Base-by-base conservation (phyloP, 192 early-diverging fungal species). In the Linnemannia exigua region DNA sequence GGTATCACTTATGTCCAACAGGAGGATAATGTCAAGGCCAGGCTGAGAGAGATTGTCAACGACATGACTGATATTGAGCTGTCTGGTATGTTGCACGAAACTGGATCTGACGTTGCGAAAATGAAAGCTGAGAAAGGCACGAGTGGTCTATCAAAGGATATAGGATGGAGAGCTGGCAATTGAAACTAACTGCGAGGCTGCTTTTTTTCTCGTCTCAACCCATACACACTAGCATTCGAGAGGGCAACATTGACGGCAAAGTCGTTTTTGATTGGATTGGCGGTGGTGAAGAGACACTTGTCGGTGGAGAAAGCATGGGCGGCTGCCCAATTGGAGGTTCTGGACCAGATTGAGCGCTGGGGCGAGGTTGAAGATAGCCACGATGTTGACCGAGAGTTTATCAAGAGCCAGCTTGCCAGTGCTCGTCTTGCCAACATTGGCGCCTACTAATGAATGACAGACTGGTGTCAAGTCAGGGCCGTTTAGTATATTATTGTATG, bases 241-340 rank as follows among this genome's bases (percentile, higher is more conserved):
- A 92, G 93, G 74, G 95, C 95, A 1, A 94, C 95, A 0, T 89
- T 98, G 92, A 90, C 89, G 17, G 91, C 95, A 76, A 99, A 98
- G 89, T 97, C 96, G 37, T 97, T 98, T 88, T 88, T 99, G 68
- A 95, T 98, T 67, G 96, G 92, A 8, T 89, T 98, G 19, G 96
- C 96, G n/a, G 87, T 99, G 28, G 91, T 97, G n/a, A 92, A 97
- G 79, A 88, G 92, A 63, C 90, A 78, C 9, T 77, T 98, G 54
- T 89, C 91, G 6, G 97, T 93, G 0, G 95, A 97, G 75, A 78
- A 93, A 31, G 97, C 96, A 11, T 93, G 94, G 54, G 75, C 77
- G 61, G 97, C 97, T 2, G 95, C 97, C 0, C 93, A 94, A 58
- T 91, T 98, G 15, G 98, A 99, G 86, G 93, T 96, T 4, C 88